phyloP scores from a whole-genome alignment of 345 rosid genomes.

The Cardiospermum halicacabum region DNA sequence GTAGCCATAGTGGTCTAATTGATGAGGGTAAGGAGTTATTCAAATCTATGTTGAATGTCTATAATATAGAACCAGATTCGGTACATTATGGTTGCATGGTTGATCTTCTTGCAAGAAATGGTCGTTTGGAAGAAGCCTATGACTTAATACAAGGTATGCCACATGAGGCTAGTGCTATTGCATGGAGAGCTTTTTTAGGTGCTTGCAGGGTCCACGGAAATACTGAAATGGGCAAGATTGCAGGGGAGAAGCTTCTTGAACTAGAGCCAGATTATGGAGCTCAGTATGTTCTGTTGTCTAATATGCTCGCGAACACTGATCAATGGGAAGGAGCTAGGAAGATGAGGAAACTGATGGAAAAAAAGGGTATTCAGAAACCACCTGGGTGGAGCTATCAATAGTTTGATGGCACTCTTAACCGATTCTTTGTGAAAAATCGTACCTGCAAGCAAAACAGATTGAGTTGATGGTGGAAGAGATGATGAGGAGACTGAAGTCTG shows the following conservation, averaged over 20 bases:
- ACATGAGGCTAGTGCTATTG: slow-evolving; percentile 39
- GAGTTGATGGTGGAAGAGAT: slow-evolving; percentile 31
- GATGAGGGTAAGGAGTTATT: slow-evolving; percentile 41
- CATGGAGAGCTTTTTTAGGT: slow-evolving; percentile 41
- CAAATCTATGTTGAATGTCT: slow-evolving; percentile 33
- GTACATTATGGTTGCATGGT: slow-evolving; percentile 64
- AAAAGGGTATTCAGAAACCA: slow-evolving; percentile 30
- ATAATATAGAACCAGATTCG: slow-evolving; percentile 27
- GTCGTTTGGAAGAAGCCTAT: slow-evolving; percentile 48
- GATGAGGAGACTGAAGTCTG: slow-evolving; percentile 25
- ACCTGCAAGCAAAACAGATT: slow-evolving; percentile 17
- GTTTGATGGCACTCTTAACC: slow-evolving; percentile 26
- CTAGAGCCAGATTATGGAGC: slow-evolving; percentile 37
- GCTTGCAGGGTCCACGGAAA: slow-evolving; percentile 36
- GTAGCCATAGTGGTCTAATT: slow-evolving; percentile 53
- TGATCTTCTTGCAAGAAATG: slow-evolving; percentile 61
- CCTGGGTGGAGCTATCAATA: slow-evolving; percentile 33
- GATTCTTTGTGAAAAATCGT: slow-evolving; percentile 28
- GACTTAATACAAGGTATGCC: slow-evolving; percentile 45
- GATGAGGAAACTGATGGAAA: slow-evolving; percentile 35
- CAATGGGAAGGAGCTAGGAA: slow-evolving; percentile 32
- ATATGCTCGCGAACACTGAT: slow-evolving; percentile 27
- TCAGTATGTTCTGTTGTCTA: slow-evolving; percentile 27
- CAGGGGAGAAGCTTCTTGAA: slow-evolving; percentile 20
- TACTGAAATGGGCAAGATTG: slow-evolving; percentile 28